Conservation (phyloP, 192 early-diverging fungal genomes). For the Borealophlyctis nickersoniae region DNA sequence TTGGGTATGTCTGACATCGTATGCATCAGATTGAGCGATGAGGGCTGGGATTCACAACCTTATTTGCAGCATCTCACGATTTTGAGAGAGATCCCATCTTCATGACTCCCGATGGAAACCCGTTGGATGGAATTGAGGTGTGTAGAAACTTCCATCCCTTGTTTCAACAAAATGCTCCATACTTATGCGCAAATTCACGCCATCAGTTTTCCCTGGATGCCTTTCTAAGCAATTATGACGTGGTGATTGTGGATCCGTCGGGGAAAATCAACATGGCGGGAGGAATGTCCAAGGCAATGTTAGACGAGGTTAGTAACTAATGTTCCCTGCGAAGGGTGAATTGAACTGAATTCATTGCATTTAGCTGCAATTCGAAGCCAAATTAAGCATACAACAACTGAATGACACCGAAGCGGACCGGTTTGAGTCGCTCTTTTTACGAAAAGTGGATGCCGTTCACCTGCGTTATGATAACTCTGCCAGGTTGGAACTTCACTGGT, state of each 20-base stretch:
- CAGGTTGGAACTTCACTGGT: constrained; percentile 38
- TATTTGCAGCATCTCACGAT: constrained; percentile 27
- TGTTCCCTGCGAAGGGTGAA: too few species aligned
- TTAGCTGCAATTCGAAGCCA: constrained; percentile 74
- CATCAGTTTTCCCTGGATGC: constrained; percentile 58
- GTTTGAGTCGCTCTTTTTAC: constrained; percentile 78
- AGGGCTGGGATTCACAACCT: too few species aligned
- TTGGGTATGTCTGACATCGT: constrained; percentile 45
- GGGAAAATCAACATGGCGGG: constrained; percentile 82
- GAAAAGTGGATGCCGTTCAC: constrained; percentile 59
- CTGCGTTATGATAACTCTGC: constrained; percentile 71
- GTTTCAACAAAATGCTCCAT: too few species aligned
- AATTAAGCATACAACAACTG: constrained; percentile 58
- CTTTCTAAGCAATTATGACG: constrained; percentile 66
- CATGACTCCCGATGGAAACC: constrained; percentile 57
- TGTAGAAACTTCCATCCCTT: too few species aligned
- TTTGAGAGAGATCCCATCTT: constrained; percentile 46
- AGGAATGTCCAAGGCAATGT: constrained; percentile 56
- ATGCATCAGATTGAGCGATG: constrained; percentile 1
- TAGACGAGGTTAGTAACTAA: too few species aligned
- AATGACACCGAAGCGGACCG: constrained; percentile 63
- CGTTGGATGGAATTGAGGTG: constrained; percentile 54
- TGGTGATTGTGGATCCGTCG: constrained; percentile 82
- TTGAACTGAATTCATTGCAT: too few species aligned
- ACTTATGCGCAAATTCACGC: constrained; percentile 24